Conservation (phyloP, 1,139 yeast genomes). For the Protomyces gravidus region DNA sequence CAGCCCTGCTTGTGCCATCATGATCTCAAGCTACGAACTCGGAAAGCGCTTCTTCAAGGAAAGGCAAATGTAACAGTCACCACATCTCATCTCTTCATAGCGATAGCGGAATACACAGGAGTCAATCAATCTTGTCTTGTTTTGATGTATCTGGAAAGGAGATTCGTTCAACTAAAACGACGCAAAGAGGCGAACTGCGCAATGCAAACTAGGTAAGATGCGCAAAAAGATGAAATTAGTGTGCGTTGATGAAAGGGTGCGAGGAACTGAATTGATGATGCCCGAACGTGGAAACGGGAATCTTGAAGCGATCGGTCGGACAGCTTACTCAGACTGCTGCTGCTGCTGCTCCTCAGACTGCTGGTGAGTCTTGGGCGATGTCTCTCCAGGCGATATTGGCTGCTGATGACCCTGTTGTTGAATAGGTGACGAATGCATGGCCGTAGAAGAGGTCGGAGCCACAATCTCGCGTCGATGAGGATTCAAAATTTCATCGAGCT, state of each 20-base stretch:
- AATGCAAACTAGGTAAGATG: too few relatives aligned
- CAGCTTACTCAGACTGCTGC: too few relatives aligned
- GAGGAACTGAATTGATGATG: too few relatives aligned
- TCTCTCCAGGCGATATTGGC: neutral
- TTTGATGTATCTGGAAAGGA: neutral
- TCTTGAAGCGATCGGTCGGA: too few relatives aligned
- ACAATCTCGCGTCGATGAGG: conserved; percentile 7
- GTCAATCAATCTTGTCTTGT: neutral
- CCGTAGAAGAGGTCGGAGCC: neutral
- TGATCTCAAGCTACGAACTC: conserved; percentile 92
- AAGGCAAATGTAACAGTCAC: neutral
- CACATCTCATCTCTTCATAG: too few relatives aligned
- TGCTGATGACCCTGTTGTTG: neutral
- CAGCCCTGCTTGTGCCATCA: conserved; percentile 97
- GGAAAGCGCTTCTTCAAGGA: conserved; percentile 49
- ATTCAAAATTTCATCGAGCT: conserved; percentile 15
- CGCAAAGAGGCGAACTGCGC: too few relatives aligned
- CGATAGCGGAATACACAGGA: too few relatives aligned
- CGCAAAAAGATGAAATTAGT: too few relatives aligned
- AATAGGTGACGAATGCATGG: neutral
- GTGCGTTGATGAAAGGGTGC: too few relatives aligned
- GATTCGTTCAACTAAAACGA: neutral
- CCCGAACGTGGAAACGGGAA: too few relatives aligned
- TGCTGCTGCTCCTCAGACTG: too few relatives aligned
- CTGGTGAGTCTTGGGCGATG: neutral